These are phyloP conservation scores for Yamadazyma blattariae DNA, from an alignment of 1,139 yeast genomes.

Conservation along the genomic window DNA sequence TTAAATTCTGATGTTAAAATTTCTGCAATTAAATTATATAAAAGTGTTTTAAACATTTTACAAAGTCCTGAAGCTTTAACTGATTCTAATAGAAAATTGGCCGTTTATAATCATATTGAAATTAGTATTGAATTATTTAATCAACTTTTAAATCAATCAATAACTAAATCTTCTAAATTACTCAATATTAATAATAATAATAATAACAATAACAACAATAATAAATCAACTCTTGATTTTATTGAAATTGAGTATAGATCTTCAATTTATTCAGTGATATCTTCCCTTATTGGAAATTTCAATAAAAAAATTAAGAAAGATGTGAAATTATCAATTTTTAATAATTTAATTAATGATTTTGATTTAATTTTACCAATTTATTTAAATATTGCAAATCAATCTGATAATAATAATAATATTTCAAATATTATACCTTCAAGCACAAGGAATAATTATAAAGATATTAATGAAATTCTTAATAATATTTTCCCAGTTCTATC, in stretches of 20 bases:
- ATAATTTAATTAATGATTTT: slow-evolving; percentile 10
- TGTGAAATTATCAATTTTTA: slow-evolving; percentile 12
- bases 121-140: slow-evolving; percentile 18
- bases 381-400: slow-evolving; percentile 5
- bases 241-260: slow-evolving; percentile 25
- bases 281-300: slow-evolving; percentile 30
- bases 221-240: slow-evolving; percentile 14
- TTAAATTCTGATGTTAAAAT: slow-evolving; percentile 38
- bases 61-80: slow-evolving; percentile 51
- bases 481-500: slow-evolving; percentile 9
- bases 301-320: slow-evolving; percentile 25
- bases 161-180: slow-evolving; percentile 12
- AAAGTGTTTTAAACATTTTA: slow-evolving; percentile 50
- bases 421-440: neutral
- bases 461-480: slow-evolving; percentile 10
- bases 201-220: slow-evolving; percentile 18
- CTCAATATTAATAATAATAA: slow-evolving; percentile 19
- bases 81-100: slow-evolving; percentile 26
- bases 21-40: slow-evolving; percentile 51
- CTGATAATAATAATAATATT: neutral
- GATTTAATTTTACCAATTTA: slow-evolving; percentile 9
- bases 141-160: slow-evolving; percentile 18
- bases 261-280: slow-evolving; percentile 27
- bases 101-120: slow-evolving; percentile 27
- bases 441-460: slow-evolving; percentile 5